Conservation (phyloP, 208 protist genomes). For the Strigomonas culicis region DNA sequence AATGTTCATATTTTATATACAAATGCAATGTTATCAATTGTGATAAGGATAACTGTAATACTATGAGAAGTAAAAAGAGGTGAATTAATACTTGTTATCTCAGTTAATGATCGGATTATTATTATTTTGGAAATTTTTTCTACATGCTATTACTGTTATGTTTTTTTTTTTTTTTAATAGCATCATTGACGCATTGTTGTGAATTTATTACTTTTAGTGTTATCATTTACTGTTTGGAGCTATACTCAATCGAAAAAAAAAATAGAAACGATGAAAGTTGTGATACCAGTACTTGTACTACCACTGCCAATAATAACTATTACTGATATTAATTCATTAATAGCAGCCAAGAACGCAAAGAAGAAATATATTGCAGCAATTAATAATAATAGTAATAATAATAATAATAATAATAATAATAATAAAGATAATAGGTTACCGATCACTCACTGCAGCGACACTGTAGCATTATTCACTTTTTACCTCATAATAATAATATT, state of each 20-base stretch:
- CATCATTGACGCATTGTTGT: background rate
- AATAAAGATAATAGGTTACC: too few relatives aligned
- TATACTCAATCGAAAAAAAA: too few relatives aligned
- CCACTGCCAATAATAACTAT: background rate
- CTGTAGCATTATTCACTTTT: background rate
- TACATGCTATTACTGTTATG: slow-evolving; percentile 6
- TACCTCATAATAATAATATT: background rate
- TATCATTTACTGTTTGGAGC: slow-evolving; percentile 9
- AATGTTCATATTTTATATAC: background rate
- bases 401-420: too few relatives aligned
- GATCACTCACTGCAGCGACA: background rate
- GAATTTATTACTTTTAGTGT: slow-evolving; percentile 12
- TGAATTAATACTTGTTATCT: background rate
- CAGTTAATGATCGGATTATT: slow-evolving; percentile 11
- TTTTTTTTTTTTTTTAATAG: slow-evolving; percentile 4
- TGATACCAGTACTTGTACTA: background rate
- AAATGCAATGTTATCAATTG: slow-evolving; percentile 10
- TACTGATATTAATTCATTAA: background rate
- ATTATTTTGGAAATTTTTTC: slow-evolving; percentile 9
- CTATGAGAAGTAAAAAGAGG: slow-evolving; percentile 14
- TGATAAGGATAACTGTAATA: slow-evolving; percentile 15
- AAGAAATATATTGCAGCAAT: background rate
- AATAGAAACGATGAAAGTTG: too few relatives aligned
- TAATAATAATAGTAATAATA: background rate
- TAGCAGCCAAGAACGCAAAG: background rate